phyloP scores from a whole-genome alignment of 495 filamentous ascomycete genomes.

The Elaphomyces granulatus region DNA sequence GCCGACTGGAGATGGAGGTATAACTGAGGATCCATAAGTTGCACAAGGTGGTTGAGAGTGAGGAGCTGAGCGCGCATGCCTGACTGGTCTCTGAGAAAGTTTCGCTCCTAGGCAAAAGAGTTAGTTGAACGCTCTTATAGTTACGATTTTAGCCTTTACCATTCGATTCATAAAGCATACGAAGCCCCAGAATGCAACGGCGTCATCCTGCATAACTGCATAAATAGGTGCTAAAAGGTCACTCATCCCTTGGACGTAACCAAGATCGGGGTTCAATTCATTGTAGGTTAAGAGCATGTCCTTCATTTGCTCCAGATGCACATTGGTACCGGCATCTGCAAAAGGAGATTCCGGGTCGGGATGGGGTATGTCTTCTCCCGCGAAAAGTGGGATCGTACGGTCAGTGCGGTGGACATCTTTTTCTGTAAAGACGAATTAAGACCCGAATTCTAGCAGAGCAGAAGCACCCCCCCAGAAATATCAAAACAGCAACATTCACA shows the following conservation, averaged over 20 bases:
- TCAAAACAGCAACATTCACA: no score
- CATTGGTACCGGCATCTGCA: constrained; percentile 79
- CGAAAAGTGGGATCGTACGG: constrained; percentile 80
- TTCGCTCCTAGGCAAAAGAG: constrained; percentile 47
- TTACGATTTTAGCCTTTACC: constrained; percentile 23
- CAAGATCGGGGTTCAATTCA: constrained; percentile 83
- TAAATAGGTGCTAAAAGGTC: constrained; percentile 94
- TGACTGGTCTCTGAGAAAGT: constrained; percentile 88
- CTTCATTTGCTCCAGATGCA: constrained; percentile 96
- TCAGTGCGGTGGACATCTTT: constrained; percentile 98
- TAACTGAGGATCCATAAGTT: constrained; percentile 89
- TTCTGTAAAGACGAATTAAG: constrained; percentile 54
- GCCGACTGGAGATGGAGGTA: constrained; percentile 80
- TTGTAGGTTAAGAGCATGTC: constrained; percentile 98
- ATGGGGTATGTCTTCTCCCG: constrained; percentile 95
- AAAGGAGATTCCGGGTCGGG: constrained; percentile 95
- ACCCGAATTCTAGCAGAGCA: no score
- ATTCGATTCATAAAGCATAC: constrained; percentile 93
- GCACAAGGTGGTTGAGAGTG: constrained; percentile 82
- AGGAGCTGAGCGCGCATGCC: constrained; percentile 89
- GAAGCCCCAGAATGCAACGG: constrained; percentile 93
- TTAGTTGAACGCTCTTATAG: not conserved
- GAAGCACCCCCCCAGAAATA: no score
- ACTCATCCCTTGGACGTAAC: constrained; percentile 98
- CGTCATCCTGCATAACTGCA: constrained; percentile 92